Evolutionary conservation across 768 basidiomycete species (phyloP).

Genomic region (Phaffia tasmanica): DNA sequence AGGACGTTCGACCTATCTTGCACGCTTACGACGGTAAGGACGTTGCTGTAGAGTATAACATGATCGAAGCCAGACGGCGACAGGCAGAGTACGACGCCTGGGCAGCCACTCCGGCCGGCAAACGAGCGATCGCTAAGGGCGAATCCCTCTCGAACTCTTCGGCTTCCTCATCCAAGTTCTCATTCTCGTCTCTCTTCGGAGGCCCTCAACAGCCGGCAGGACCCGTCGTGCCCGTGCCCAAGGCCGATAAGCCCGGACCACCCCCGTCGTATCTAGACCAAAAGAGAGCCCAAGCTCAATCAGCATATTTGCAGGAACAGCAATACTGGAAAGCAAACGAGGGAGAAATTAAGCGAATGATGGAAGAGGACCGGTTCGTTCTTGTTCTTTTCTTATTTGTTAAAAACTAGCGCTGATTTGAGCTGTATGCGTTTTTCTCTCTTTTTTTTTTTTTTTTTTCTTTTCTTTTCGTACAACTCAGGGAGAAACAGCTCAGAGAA

Average conservation of each 20-base stretch:
- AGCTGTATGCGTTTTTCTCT: too few relatives aligned
- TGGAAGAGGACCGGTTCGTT: slow-evolving; percentile 44
- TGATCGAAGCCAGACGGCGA: slow-evolving; percentile 56
- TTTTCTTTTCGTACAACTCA: too few relatives aligned
- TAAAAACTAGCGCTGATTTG: too few relatives aligned
- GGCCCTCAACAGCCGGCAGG: neutral
- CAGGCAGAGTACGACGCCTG: slow-evolving; percentile 22
- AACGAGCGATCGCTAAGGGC: slow-evolving; percentile 21
- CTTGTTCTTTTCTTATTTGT: too few relatives aligned
- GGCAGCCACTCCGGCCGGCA: slow-evolving; percentile 19
- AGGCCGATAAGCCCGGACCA: slow-evolving; percentile 11
- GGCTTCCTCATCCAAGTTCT: neutral
- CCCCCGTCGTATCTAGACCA: slow-evolving; percentile 44
- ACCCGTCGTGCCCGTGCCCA: neutral
- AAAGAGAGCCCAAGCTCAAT: slow-evolving; percentile 47
- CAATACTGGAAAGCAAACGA: slow-evolving; percentile 48
- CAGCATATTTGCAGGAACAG: slow-evolving; percentile 47
- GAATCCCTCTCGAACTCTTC: neutral
- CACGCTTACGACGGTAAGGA: slow-evolving; percentile 76
- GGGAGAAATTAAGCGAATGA: slow-evolving; percentile 44
- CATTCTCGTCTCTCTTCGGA: slow-evolving; percentile 14
- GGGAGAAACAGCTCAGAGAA: slow-evolving; percentile 44
- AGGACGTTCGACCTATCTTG: slow-evolving; percentile 78
- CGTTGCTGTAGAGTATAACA: slow-evolving; percentile 77
- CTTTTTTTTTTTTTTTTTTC: too few relatives aligned